These are phyloP conservation scores for Aspergillus pseudoterreus DNA, from an alignment of 2,329 filamentous ascomycete genomes.

Conservation along the genomic window DNA sequence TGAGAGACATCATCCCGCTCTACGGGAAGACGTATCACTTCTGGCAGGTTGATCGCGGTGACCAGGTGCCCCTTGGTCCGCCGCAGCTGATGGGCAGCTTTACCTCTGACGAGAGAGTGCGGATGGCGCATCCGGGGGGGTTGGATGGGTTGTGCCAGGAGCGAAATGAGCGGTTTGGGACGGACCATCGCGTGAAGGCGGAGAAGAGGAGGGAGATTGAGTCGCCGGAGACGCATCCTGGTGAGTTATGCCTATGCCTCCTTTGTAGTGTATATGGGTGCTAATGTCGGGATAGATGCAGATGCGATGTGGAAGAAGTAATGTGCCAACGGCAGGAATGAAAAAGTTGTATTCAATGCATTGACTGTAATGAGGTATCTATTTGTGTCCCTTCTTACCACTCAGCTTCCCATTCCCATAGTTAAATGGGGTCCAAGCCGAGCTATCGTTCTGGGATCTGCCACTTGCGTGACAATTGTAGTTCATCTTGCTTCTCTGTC, in stretches of 20 bases:
- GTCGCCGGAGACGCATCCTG: slow-evolving; percentile 27
- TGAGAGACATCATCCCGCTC: slow-evolving; percentile 69
- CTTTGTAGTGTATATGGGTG: background rate
- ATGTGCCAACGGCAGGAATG: background rate
- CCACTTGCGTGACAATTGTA: slow-evolving; percentile 24
- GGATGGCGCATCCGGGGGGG: slow-evolving; percentile 21
- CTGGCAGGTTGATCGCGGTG: slow-evolving; percentile 78
- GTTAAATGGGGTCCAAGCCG: slow-evolving; percentile 43
- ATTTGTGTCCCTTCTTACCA: slow-evolving; percentile 43
- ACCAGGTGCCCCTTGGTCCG: slow-evolving; percentile 58
- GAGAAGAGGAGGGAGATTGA: slow-evolving; percentile 51
- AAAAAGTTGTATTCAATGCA: background rate
- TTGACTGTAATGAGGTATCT: background rate
- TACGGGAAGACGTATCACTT: slow-evolving; percentile 85
- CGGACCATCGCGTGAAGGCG: slow-evolving; percentile 51
- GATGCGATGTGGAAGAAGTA: slow-evolving; percentile 26
- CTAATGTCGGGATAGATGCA: slow-evolving; percentile 25
- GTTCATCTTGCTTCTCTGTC: slow-evolving; percentile 56
- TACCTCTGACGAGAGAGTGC: slow-evolving; percentile 24
- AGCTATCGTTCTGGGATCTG: slow-evolving; percentile 36
- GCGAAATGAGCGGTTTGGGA: slow-evolving; percentile 53
- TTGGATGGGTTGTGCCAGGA: slow-evolving; percentile 43
- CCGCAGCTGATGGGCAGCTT: slow-evolving; percentile 65
- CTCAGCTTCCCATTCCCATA: slow-evolving; percentile 44
- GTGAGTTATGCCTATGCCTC: slow-evolving; percentile 21